Conservation (phyloP, 106 monocot genomes). For the Apostasia ramifera region DNA sequence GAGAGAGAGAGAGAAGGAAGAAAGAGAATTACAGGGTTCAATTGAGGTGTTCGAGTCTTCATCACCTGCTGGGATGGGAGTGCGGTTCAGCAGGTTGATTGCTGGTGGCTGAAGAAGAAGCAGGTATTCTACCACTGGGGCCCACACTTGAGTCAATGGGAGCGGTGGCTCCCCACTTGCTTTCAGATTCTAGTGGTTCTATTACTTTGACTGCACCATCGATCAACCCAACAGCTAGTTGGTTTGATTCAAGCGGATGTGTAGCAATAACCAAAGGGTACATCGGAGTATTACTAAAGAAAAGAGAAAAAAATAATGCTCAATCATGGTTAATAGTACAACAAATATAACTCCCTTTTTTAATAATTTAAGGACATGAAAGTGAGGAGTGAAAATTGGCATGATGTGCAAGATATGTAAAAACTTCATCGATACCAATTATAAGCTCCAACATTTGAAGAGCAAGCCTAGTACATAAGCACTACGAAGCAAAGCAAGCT, state of each 20-base stretch:
- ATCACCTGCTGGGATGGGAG: slow-evolving; percentile 24
- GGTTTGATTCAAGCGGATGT: slow-evolving; percentile 76
- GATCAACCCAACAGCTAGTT: slow-evolving; percentile 77
- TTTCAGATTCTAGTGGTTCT: slow-evolving; percentile 86
- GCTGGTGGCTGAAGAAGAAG: slow-evolving; percentile 32
- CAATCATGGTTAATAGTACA: no score
- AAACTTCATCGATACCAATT: no score
- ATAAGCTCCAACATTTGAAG: no score
- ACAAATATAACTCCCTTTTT: no score
- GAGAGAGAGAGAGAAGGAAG: no score
- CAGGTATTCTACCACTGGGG: slow-evolving; percentile 22
- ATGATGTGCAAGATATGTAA: no score
- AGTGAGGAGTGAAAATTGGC: no score
- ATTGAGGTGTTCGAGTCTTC: not conserved
- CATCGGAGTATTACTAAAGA: not conserved
- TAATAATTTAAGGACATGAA: no score
- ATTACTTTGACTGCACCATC: slow-evolving; percentile 77
- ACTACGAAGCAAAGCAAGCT: no score
- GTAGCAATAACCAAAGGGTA: slow-evolving; percentile 69
- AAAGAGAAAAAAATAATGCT: not conserved
- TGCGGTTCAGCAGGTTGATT: slow-evolving; percentile 32
- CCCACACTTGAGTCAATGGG: slow-evolving; percentile 53
- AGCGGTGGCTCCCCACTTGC: slow-evolving; percentile 72
- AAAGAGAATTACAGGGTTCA: no score
- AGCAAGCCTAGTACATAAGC: no score